Percentiles rank a stretch among this genome's conserved stretches.
These are phyloP conservation scores for Candida sanyaensis DNA, from an alignment of 1,139 yeast species.

Conservation along the genomic window DNA sequence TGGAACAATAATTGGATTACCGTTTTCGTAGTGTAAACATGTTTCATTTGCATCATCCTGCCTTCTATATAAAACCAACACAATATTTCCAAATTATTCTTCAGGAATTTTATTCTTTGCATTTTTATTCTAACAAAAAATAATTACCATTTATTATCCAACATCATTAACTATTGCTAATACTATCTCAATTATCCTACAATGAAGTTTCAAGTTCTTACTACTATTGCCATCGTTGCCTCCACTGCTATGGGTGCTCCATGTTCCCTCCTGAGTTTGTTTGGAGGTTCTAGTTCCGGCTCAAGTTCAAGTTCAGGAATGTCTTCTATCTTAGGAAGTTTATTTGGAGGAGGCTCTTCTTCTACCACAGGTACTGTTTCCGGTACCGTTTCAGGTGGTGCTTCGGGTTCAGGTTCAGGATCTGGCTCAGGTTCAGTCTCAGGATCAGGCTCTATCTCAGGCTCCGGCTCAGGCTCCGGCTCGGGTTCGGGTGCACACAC, in stretches of 20 bases:
- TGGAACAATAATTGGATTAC: neutral
- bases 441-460: neutral
- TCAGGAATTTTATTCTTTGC: neutral
- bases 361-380: neutral
- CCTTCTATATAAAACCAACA: neutral
- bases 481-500: neutral
- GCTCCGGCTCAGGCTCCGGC: neutral
- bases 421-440: neutral
- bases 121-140: neutral
- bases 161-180: neutral
- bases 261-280: neutral
- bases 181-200: neutral
- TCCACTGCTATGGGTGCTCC: neutral
- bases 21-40: neutral
- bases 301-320: neutral
- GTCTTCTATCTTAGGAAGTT: neutral
- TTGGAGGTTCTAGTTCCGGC: neutral
- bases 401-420: neutral
- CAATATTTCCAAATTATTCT: neutral
- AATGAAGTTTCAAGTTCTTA: slow-evolving; percentile 2
- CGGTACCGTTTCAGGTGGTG: no score
- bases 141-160: no score
- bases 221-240: neutral
- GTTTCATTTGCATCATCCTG: neutral
- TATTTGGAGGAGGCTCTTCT: neutral